Percentiles rank a stretch among this genome's conserved stretches.
These are phyloP conservation scores for Skeletonema menzelii DNA, from an alignment of 108 stramenopile species.

Conservation along the genomic window DNA sequence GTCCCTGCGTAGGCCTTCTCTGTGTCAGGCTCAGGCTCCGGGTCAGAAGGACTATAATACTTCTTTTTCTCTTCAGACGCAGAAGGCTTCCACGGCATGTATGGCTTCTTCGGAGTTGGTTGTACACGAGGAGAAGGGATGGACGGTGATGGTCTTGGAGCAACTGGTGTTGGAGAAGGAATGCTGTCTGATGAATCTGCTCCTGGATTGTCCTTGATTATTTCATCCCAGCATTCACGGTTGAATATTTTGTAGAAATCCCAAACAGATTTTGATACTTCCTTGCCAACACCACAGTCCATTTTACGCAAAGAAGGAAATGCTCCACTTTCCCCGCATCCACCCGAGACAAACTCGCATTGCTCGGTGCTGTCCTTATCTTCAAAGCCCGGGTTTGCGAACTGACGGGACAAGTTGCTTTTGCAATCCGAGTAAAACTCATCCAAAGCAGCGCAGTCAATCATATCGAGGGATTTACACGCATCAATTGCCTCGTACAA, in stretches of 20 bases:
- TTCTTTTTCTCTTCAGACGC: constrained; percentile 20
- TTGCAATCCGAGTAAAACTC: constrained; percentile 84
- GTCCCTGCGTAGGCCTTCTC: constrained; percentile 46
- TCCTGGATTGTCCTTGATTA: constrained; percentile 22
- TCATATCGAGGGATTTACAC: constrained; percentile 83
- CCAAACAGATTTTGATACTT: constrained; percentile 69
- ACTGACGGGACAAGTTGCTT: constrained; percentile 60
- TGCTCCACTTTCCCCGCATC: constrained; percentile 74
- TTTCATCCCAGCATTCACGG: constrained; percentile 62
- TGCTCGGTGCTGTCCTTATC: constrained; percentile 42
- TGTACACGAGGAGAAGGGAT: constrained; percentile 21
- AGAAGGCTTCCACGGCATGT: constrained; percentile 17
- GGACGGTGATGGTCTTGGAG: constrained; percentile 15
- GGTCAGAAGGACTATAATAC: constrained; percentile 45
- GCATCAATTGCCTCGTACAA: constrained; percentile 88
- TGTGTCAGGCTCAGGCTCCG: constrained; percentile 23
- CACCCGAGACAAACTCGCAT: constrained; percentile 69
- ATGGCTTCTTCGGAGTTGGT: constrained; percentile 23
- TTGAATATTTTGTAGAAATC: constrained; percentile 74
- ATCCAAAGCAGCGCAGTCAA: constrained; percentile 88
- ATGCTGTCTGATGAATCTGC: constrained; percentile 6
- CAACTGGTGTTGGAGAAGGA: constrained; percentile 29
- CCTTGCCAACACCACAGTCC: constrained; percentile 69
- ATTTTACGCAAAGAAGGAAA: constrained; percentile 84
- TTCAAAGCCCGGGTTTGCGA: constrained; percentile 57